Evolutionary conservation across 495 filamentous ascomycete genomes (phyloP).

Genomic region (Penicillium silybi): DNA sequence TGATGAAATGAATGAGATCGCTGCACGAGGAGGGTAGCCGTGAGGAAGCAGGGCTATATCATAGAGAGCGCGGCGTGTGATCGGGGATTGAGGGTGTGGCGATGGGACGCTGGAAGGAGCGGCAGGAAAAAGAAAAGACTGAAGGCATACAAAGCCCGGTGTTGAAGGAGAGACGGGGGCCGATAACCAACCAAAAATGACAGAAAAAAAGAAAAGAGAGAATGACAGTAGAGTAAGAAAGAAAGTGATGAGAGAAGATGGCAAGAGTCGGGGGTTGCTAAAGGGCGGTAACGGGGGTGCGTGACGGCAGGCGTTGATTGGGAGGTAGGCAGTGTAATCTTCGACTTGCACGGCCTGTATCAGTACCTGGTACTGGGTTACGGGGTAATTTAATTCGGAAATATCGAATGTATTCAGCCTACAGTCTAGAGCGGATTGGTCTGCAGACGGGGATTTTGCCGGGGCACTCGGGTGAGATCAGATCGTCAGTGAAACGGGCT

Average conservation of each 20-base stretch:
- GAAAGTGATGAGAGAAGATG: slow-evolving; percentile 13
- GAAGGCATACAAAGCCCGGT: slow-evolving; percentile 9
- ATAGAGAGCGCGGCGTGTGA: slow-evolving; percentile 16
- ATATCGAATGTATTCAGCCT: too few species aligned
- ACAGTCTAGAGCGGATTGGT: too few species aligned
- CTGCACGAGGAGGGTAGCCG: slow-evolving; percentile 4
- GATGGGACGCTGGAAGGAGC: slow-evolving; percentile 6
- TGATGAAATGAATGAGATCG: neutral
- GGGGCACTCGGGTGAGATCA: neutral
- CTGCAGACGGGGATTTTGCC: neutral
- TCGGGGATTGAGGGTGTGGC: slow-evolving; percentile 10
- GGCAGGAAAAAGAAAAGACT: slow-evolving; percentile 15
- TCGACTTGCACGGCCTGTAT: neutral
- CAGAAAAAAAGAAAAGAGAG: slow-evolving; percentile 12
- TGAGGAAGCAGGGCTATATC: slow-evolving; percentile 17
- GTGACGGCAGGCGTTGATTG: neutral
- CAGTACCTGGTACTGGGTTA: neutral
- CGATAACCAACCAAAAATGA: slow-evolving; percentile 13
- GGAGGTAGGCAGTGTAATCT: neutral
- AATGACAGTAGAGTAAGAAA: slow-evolving; percentile 9
- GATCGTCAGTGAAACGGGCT: slow-evolving; percentile 5
- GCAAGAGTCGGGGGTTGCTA: slow-evolving; percentile 13
- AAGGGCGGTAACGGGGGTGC: neutral
- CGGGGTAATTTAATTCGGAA: neutral
- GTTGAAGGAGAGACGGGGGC: slow-evolving; percentile 23